Base-by-base conservation (phyloP, 345 rosid genomes). In the Gossypium thurberi region DNA sequence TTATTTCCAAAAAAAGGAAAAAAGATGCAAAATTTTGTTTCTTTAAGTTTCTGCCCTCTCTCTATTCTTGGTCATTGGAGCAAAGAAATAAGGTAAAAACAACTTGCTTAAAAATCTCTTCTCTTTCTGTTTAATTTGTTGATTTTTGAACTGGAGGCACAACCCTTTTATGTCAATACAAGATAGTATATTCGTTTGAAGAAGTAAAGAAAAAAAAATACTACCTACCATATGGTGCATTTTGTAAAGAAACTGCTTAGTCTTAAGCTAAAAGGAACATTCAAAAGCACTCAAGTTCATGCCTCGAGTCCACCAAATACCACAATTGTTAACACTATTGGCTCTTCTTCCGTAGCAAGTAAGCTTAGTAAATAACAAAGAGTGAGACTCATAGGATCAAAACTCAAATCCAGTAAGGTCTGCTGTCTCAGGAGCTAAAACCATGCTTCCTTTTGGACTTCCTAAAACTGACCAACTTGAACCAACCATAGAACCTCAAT, bases 251-350 rank as follows among this genome's bases (percentile, higher is more conserved):
- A 33, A 33, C 40, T 90, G 92, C 87, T 82, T 5, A 79, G 79
- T 65, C 63, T 82, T 10, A 88, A 88, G 75, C 77, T 87, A 57
- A 70, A 81, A 10, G 96, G 87, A 71, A 85, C 78, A 73, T 84
- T 87, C 59, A 90, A 85, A 78, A 81, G 87, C 79, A 78, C 87
- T 12, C 96, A 90, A 85, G 84, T 90, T 69, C 93, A 90, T 66
- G 93, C 93, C 71, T 80, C 86, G 40, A 78, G 28, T 68, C 59
- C 83, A 50, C 85, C 83, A 11, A 90, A 88, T 68, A 65, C 78
- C 42, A 58, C 77, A 52, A 43, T 82, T 52, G 79, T 84, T 51
- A 69, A 57, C 79, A 60, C 58, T 20, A 51, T 10, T 14, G 72
- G 61, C 18, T 33, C 70, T 65, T 55, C 77, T 59, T 56, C 74